These are phyloP conservation scores for Grosmannia penicillata DNA, from an alignment of 2,329 filamentous ascomycete species.

Conservation along the genomic window DNA sequence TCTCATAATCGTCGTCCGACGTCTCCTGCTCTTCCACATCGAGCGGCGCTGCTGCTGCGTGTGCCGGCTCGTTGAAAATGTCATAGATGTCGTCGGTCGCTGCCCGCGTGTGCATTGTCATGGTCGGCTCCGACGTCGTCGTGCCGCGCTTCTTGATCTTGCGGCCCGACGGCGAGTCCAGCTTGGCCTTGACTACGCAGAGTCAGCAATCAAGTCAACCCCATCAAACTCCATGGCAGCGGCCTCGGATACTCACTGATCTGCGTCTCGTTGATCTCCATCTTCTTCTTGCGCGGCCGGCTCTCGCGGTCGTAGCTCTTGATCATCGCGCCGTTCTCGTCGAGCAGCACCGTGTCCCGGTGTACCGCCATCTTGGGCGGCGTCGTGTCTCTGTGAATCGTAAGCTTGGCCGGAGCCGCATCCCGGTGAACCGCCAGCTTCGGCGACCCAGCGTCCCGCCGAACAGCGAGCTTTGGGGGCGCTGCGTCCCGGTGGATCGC, in stretches of 20 bases:
- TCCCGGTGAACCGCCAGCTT: constrained; percentile 31
- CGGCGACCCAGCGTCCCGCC: constrained; percentile 22
- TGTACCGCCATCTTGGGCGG: constrained; percentile 25
- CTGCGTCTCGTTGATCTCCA: constrained; percentile 82
- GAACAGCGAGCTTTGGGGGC: constrained; percentile 23
- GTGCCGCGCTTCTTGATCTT: constrained; percentile 66
- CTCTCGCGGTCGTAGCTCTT: constrained; percentile 3
- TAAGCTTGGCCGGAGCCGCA: constrained; percentile 8
- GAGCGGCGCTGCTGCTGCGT: constrained; percentile 20
- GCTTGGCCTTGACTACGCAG: constrained; percentile 62
- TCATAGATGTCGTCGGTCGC: constrained; percentile 97
- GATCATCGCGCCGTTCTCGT: constrained; percentile 42
- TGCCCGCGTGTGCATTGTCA: constrained; percentile 91
- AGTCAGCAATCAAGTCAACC: background rate
- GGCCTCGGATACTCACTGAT: constrained; percentile 52
- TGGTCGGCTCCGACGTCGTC: constrained; percentile 62
- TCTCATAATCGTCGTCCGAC: constrained; percentile 42
- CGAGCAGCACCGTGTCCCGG: constrained; percentile 29
- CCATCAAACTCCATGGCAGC: background rate
- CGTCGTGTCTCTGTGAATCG: constrained; percentile 14
- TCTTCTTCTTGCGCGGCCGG: constrained; percentile 57
- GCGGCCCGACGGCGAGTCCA: constrained; percentile 75
- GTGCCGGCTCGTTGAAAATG: constrained; percentile 80
- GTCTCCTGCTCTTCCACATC: constrained; percentile 29
- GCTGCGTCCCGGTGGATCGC: constrained; percentile 27